phyloP scores from a whole-genome alignment of 768 basidiomycete genomes.

The Coprinopsis strossmayeri region DNA sequence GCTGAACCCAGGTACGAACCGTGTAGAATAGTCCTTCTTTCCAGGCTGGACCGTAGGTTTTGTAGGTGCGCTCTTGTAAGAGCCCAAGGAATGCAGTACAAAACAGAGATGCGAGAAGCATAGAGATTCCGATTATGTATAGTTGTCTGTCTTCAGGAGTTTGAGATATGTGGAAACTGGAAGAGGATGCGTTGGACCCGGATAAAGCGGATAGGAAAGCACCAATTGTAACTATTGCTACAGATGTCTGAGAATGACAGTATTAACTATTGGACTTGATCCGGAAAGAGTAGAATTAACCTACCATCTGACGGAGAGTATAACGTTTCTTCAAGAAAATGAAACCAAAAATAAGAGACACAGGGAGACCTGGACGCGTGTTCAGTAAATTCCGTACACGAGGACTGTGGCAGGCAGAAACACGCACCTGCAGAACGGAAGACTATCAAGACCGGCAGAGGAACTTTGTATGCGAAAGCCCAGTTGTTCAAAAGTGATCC shows the following conservation, averaged over 20 bases:
- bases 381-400: not conserved
- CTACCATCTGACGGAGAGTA: conserved; percentile 52
- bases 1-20: conserved; percentile 41
- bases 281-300: conserved; percentile 13
- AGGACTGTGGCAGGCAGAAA: not conserved
- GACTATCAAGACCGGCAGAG: conserved; percentile 74
- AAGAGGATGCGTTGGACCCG: conserved; percentile 29
- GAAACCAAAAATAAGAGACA: conserved; percentile 72
- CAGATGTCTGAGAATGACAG: conserved; percentile 55
- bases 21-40: conserved; percentile 82
- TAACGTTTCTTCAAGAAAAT: conserved; percentile 56
- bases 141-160: conserved; percentile 29
- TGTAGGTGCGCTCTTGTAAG: conserved; percentile 73
- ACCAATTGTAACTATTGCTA: conserved; percentile 60
- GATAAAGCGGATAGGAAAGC: conserved; percentile 72
- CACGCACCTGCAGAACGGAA: conserved; percentile 73
- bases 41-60: conserved; percentile 72
- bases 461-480: conserved; percentile 73
- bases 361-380: conserved; percentile 48
- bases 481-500: conserved; percentile 76
- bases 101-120: conserved; percentile 62
- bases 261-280: not conserved
- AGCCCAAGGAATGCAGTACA: conserved; percentile 65
- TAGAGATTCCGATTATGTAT: conserved; percentile 61
- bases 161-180: conserved; percentile 12